Evolutionary conservation across 106 monocot species (phyloP), one percentile per base, ranked within the genome.

Genomic region (Chionographis japonica): DNA sequence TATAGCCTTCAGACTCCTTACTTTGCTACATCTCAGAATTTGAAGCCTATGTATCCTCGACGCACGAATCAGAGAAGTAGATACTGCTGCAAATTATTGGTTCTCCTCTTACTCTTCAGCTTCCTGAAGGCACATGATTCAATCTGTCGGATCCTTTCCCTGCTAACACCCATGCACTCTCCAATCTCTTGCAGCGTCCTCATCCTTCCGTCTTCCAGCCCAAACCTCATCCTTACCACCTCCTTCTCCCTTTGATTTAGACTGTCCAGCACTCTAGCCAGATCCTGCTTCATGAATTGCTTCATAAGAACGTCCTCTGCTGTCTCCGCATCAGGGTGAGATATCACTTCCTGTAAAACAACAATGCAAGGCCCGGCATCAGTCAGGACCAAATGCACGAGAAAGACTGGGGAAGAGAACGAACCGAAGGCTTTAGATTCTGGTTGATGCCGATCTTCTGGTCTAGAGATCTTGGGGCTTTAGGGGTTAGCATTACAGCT

Each of bases 241-340:
- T 78, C 69, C 54, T 78, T 83, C 46, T 83, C 82, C 35, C 83
- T 83, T 10, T 73, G 78, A 60, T 74, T 78, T 56, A 83, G 35
- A 41, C 62, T 74, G 46, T 83, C 74, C 36, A 83, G 54, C 8
- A 83, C 78, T 52, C 78, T 83, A 16, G 74, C 55, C 52, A 82
- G 65, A 66, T 82, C 82, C 65, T 73, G 82, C 59, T 82, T 82
- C 82, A 82, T 82, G 59, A 82, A 83, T 66, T 78, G 74, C 18
- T 83, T 78, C 37, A 83, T 74, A 3, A 83, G 74, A 52, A 83
- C 65, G 53, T 60, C 70, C 57, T 83, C 83, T 27, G 83, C 52
- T 58, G 83, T 70, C 52, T 78, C 78, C 3, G 83, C 83, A 54
- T 74, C 63, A 43, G 82, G 82, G 17, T 82, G 77, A 12, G 82